Evolutionary conservation across 805 yeast genomes (phyloP).

Genomic region (Zygoascus biomembranicola): DNA sequence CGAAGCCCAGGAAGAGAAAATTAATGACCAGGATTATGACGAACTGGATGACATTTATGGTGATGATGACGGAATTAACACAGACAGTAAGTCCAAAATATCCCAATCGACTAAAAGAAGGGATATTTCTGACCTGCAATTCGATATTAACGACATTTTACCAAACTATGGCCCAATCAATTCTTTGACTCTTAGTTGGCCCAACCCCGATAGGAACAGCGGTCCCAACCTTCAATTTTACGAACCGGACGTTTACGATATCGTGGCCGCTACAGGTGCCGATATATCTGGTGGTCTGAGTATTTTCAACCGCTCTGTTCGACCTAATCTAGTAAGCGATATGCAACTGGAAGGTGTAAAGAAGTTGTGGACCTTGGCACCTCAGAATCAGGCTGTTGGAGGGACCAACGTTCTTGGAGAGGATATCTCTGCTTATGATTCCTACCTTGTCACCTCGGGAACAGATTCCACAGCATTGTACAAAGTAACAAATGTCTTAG

Average conservation of each 20-base stretch:
- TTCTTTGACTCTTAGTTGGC: conserved; percentile 54
- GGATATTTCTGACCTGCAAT: conserved; percentile 16
- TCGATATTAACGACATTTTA: conserved; percentile 45
- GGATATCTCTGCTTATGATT: conserved; percentile 36
- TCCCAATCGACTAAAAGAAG: conserved; percentile 1
- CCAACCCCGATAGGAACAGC: conserved; percentile 41
- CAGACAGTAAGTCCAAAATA: not conserved
- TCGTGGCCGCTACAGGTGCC: conserved; percentile 64
- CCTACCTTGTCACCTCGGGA: conserved; percentile 66
- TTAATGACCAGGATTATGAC: conserved; percentile 19
- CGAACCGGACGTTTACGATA: conserved; percentile 59
- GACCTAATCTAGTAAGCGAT: conserved; percentile 60
- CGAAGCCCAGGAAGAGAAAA: not conserved
- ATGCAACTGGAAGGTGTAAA: conserved; percentile 65
- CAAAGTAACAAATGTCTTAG: conserved; percentile 35
- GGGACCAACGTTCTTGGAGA: conserved; percentile 17
- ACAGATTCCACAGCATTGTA: conserved; percentile 36
- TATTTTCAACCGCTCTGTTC: conserved; percentile 57
- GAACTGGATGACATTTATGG: conserved; percentile 27
- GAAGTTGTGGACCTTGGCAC: conserved; percentile 13
- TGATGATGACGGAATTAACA: conserved; percentile 1
- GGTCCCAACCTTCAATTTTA: conserved; percentile 44
- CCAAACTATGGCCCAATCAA: conserved; percentile 67
- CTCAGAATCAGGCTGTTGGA: conserved; percentile 8
- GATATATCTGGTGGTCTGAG: conserved; percentile 47